Base-by-base conservation (phyloP, 2,329 filamentous ascomycete species). In the Coccinonectria pachysandricola region DNA sequence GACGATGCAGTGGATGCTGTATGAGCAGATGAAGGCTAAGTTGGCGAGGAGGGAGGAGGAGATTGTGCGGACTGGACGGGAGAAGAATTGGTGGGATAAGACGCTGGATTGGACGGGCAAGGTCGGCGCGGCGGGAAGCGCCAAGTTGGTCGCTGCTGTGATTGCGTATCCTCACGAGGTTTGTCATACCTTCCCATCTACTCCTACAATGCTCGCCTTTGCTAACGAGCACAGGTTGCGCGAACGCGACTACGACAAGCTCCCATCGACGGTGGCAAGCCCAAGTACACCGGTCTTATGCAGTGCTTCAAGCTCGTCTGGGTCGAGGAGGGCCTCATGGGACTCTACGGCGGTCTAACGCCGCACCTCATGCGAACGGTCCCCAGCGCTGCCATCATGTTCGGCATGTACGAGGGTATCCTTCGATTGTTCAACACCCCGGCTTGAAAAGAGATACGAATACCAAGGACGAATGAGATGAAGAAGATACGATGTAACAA, bases 81-180 rank as follows among this genome's bases (percentile, higher is more conserved):
- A 68, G 19, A 76, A 71, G 52, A 82, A 61, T 4, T 57, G 64
- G 40, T 85, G 79, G 77, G 87, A 95, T 46, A 65, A 72, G 32
- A 73, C 75, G 1, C 68, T 92, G 18, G 69, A 78, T 37, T 88
- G 79, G 76, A 79, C 76, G 12, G 85, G 86, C 31, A 86, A 85
- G 44, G 61, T 84, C 19, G 71, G 73, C 27, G 80, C 83, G 19
- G 85, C 87, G 5, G 87, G 87, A 24, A 70, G 74, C 18, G 84
- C 87, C 9, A 96, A 96, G 57, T 69, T 94, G 30, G 59, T 93
- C 30, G 87, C 88, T 8, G 80, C 85, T 16, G 63, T 91, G 21
- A 60, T 85, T 39, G 88, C 87, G 12, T 96, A 95, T 60, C 88
- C 88, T 1, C 88, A 95, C 49, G 88, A 96, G 66, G 82, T 86